Base-by-base conservation (phyloP, 352 stramenopile species). In the Phytophthora cryptogea region DNA sequence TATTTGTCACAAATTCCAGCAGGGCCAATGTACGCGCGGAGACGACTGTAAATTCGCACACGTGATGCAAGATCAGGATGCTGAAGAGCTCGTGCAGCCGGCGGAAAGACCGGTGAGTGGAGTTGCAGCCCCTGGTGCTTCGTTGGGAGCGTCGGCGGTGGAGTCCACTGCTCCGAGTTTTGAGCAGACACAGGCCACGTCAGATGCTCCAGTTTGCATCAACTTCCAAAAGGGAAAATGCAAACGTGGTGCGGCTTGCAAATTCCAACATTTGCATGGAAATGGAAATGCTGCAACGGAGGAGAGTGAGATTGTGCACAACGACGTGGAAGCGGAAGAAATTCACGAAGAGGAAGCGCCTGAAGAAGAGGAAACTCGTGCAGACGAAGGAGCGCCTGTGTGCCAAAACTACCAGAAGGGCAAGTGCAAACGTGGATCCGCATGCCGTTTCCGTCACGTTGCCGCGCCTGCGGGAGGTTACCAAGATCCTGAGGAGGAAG, bases 171-270 rank as follows among this genome's bases (percentile, higher is more conserved):
- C 27, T 8, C 42, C 58, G 9, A 30, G 10, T 14, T 40, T 33
- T 8, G 52, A 52, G 8, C 46, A 65, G 46, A 74, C 58, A 5
- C 66, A 79, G 13, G 68, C 68, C 0, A 63, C 54, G 16, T 62
- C 59, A n/a, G 77, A 89, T 52, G 78, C 80, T 7, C 76, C 78
- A 0, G 66, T 89, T 62, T 90, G 80, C 50, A 88, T 88, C 45
- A 88, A 83, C 58, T 89, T 86, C 56, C 78, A 84, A 48, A 88
- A 87, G 47, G 80, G 80, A 32, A 88, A 87, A 55, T 90, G 78
- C 59, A 89, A 88, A 68, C 80, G 80, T 39, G 80, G 80, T 0
- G 43, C 60, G 14, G 62, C 55, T 1, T 90, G 80, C 52, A 81
- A 80, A 40, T 90, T 88, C 47, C 76, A 78, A 35, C 80, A 88